A percentile compares a stretch with the other conserved stretches of the same genome.
Evolutionary conservation across 208 protist species (phyloP).

Genomic region (Leishmania mexicana): DNA sequence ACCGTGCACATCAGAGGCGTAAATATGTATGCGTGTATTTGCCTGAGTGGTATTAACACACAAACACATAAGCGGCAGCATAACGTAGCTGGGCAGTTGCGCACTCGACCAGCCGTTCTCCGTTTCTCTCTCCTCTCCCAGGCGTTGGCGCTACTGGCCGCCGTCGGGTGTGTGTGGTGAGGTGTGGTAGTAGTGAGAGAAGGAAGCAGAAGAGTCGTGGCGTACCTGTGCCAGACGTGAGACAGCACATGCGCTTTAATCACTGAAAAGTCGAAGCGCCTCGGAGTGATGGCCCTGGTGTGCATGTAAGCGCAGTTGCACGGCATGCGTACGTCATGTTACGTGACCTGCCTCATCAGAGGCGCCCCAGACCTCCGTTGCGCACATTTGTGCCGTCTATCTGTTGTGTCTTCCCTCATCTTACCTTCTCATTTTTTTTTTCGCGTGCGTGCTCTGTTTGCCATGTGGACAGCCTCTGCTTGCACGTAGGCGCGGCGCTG

Average conservation of each 20-base stretch:
- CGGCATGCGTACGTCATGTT: neutral
- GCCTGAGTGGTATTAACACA: neutral
- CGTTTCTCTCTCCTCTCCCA: neutral
- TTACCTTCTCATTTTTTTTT: slow-evolving; percentile 11
- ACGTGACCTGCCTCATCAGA: neutral
- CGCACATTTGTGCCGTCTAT: neutral
- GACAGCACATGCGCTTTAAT: neutral
- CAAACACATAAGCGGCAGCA: neutral
- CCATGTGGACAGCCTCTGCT: neutral
- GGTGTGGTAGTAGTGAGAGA: neutral
- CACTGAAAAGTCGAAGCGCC: neutral
- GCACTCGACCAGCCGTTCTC: neutral
- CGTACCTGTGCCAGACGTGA: neutral
- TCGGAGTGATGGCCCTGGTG: neutral
- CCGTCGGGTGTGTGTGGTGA: neutral
- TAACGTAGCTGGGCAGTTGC: neutral
- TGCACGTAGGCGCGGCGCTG: neutral
- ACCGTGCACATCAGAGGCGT: neutral
- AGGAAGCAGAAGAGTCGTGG: neutral
- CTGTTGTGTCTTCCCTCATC: neutral
- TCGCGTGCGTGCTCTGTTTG: neutral
- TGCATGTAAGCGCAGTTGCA: neutral
- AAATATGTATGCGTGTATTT: neutral
- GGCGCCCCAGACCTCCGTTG: neutral
- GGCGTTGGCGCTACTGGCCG: neutral